Base-by-base conservation (phyloP, 2,329 filamentous ascomycete species). In the Leptographium procerum region DNA sequence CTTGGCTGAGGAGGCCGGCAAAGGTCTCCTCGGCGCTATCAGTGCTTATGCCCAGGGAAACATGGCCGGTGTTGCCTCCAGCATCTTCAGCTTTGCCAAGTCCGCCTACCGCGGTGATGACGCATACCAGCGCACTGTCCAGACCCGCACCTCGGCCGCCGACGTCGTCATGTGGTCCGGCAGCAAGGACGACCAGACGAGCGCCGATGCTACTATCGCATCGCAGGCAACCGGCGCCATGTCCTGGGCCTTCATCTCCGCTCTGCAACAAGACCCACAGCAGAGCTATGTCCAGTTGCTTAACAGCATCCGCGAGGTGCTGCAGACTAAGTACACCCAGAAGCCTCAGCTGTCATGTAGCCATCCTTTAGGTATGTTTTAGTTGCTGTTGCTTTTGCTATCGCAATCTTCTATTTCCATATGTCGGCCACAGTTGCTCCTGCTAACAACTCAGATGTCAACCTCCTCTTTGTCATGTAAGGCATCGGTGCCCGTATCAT, bases 81-180 rank as follows among this genome's bases (percentile, higher is more conserved):
- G 86, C 52, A 82, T 94, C n/a, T 84, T 92, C 70, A 84, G 84
- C 52, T 82, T 97, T 68, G 84, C 95, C 73, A 96, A 96, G 78
- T 88, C 91, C 69, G 91, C 90, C 22, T 87, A 89, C 26, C 82
- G 76, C 61, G 91, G 91, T 64, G 74, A 74, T 55, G 85, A 94
- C 64, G 83, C 87, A 40, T 86, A 86, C 22, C 81, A 95, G 73
- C 85, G 84, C 70, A 89, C 91, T 62, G 79, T 89, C 69, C 82
- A 87, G 64, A 97, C 92, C 48, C 95, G 95, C 76, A 97, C 94
- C 19, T 94, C 88, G 57, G 87, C 91, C 1, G 94, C 94, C 47
- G 94, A 99, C 72, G 94, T 99, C 34, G 84, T 99, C 69, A 95
- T 96, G 89, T 96, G 91, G 88, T 95, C 89, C 61, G 94, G 94